Conservation (phyloP, 192 early-diverging fungal species). For the Dissophora globulifera region DNA sequence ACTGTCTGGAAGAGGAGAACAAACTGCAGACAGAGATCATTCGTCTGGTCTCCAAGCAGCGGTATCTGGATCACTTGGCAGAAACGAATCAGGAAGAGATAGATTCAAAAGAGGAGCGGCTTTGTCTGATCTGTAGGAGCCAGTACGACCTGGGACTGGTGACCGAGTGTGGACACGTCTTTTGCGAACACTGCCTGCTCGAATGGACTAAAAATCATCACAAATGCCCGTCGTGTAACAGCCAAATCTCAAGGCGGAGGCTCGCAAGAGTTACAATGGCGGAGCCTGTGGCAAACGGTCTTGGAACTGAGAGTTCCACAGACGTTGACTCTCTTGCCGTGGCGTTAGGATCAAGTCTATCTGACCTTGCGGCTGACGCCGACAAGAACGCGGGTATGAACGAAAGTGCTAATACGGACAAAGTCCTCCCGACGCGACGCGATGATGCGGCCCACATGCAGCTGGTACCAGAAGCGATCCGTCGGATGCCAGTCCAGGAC, state of each 20-base stretch:
- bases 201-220: constrained; percentile 44
- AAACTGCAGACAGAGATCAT: constrained; percentile 12
- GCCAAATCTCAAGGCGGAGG: constrained; percentile 14
- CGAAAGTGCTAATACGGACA: too few species aligned
- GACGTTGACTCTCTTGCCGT: not conserved
- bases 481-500: constrained; percentile 15
- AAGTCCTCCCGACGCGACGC: not conserved
- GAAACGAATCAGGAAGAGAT: not conserved
- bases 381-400: too few species aligned
- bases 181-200: constrained; percentile 44
- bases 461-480: constrained; percentile 24
- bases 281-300: not conserved
- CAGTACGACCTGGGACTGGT: constrained; percentile 35
- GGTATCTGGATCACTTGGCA: constrained; percentile 46
- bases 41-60: constrained; percentile 18
- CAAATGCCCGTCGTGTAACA: constrained; percentile 48
- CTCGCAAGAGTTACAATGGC: constrained; percentile 23
- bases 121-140: constrained; percentile 50
- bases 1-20: constrained; percentile 25
- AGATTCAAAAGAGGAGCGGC: constrained; percentile 8
- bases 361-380: not conserved
- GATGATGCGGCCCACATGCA: not conserved
- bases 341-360: not conserved
- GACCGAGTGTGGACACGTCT: constrained; percentile 50
- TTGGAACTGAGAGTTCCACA: too few species aligned